Conservation (phyloP, 352 stramenopile species). For the Globisporangium viniferum region DNA sequence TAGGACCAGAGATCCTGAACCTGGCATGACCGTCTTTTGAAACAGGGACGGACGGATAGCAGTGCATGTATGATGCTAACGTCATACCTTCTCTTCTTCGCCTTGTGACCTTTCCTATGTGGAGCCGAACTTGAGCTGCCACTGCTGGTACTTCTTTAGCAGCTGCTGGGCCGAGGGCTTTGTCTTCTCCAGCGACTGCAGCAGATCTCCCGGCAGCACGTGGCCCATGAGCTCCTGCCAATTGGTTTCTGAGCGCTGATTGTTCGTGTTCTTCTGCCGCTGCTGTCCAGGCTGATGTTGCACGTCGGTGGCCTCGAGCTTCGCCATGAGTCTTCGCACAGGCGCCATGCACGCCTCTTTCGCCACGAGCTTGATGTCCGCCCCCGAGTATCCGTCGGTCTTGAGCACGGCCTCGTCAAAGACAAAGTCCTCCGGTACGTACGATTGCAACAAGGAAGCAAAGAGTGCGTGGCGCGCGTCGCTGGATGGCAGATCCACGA, state of each 20-base stretch:
- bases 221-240: constrained; percentile 63
- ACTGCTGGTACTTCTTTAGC: constrained; percentile 78
- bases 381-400: constrained; percentile 77
- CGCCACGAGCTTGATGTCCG: constrained; percentile 82
- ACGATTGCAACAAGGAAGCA: constrained; percentile 53
- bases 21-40: no score
- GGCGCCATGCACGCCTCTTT: constrained; percentile 86
- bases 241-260: constrained; percentile 24
- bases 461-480: constrained; percentile 64
- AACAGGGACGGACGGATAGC: no score
- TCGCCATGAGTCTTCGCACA: constrained; percentile 63
- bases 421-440: constrained; percentile 43
- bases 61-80: no score
- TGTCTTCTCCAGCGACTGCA: constrained; percentile 64
- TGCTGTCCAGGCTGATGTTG: neutral
- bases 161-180: constrained; percentile 76
- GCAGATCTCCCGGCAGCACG: constrained; percentile 51
- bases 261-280: constrained; percentile 12
- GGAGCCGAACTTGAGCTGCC: constrained; percentile 78
- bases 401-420: constrained; percentile 47
- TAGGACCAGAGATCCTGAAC: no score
- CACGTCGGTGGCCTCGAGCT: constrained; percentile 47
- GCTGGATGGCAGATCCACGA: constrained; percentile 66
- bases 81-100: neutral
- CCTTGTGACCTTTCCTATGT: constrained; percentile 19